Conservation (phyloP, 2,329 filamentous ascomycete species). For the Alternaria consortialis region DNA sequence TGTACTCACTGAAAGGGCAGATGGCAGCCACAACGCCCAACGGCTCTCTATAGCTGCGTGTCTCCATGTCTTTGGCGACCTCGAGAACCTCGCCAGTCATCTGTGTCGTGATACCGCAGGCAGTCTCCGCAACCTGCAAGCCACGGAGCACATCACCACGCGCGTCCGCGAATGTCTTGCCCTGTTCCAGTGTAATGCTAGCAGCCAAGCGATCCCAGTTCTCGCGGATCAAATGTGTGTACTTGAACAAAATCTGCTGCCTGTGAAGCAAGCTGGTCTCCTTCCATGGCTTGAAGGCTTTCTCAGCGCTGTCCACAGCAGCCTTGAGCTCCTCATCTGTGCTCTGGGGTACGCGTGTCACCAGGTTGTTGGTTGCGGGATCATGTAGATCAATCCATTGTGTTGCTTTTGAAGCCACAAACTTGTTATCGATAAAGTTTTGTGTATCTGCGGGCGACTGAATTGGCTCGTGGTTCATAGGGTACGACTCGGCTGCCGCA, state of each 20-base stretch:
- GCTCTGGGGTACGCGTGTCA: constrained; percentile 83
- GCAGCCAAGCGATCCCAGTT: constrained; percentile 87
- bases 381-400: constrained; percentile 83
- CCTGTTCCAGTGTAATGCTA: constrained; percentile 87
- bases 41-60: constrained; percentile 81
- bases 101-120: constrained; percentile 81
- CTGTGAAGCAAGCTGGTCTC: constrained; percentile 75
- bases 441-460: constrained; percentile 73
- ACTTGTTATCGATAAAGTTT: constrained; percentile 84
- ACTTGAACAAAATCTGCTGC: constrained; percentile 90
- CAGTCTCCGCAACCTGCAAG: constrained; percentile 84
- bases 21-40: constrained; percentile 84
- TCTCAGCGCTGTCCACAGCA: constrained; percentile 77
- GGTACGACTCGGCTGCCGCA: constrained; percentile 67
- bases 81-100: constrained; percentile 85
- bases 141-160: constrained; percentile 83
- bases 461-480: constrained; percentile 76
- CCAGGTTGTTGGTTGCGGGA: constrained; percentile 84
- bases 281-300: constrained; percentile 78
- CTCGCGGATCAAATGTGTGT: constrained; percentile 79
- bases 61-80: constrained; percentile 91
- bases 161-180: constrained; percentile 86
- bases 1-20: constrained; percentile 79
- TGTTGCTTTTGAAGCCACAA: constrained; percentile 71
- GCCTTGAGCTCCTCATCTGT: constrained; percentile 79